phyloP scores from a whole-genome alignment of 1,284 basidiomycete genomes.

The Termitomyces sp. region DNA sequence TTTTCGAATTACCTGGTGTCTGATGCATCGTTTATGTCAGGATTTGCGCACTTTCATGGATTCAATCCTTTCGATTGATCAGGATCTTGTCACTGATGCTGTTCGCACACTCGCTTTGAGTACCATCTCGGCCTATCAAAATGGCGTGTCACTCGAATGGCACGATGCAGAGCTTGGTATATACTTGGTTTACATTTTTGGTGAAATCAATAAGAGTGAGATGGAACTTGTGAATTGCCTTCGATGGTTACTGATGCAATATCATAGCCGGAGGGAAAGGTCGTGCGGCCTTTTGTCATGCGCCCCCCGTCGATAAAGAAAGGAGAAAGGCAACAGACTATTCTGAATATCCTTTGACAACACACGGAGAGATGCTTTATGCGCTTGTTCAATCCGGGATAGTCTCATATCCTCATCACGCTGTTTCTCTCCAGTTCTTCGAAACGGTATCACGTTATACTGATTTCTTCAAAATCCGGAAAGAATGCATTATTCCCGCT shows the following conservation, averaged over 20 bases:
- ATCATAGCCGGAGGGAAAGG: slow-evolving; percentile 64
- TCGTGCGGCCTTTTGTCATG: slow-evolving; percentile 68
- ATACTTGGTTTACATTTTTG: slow-evolving; percentile 90
- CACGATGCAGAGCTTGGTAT: slow-evolving; percentile 91
- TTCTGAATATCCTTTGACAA: slow-evolving; percentile 81
- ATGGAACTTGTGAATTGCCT: slow-evolving; percentile 6
- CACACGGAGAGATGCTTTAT: slow-evolving; percentile 87
- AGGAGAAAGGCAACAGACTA: slow-evolving; percentile 71
- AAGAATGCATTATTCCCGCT: slow-evolving; percentile 80
- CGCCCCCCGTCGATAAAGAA: slow-evolving; percentile 62
- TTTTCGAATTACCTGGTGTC: neutral
- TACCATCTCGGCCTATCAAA: slow-evolving; percentile 67
- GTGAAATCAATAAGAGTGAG: slow-evolving; percentile 83
- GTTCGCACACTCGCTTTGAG: slow-evolving; percentile 68
- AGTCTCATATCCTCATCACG: slow-evolving; percentile 78
- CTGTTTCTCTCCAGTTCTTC: slow-evolving; percentile 91
- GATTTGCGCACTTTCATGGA: slow-evolving; percentile 82
- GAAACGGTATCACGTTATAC: slow-evolving; percentile 90
- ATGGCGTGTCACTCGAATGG: slow-evolving; percentile 72
- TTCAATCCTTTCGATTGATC: slow-evolving; percentile 77
- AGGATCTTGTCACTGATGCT: slow-evolving; percentile 71
- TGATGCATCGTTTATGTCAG: slow-evolving; percentile 33
- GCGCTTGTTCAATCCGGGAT: slow-evolving; percentile 83
- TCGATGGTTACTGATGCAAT: slow-evolving; percentile 6
- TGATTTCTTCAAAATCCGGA: slow-evolving; percentile 93